Evolutionary conservation across 1,284 basidiomycete genomes (phyloP).

Genomic region (Trametes sp.): DNA sequence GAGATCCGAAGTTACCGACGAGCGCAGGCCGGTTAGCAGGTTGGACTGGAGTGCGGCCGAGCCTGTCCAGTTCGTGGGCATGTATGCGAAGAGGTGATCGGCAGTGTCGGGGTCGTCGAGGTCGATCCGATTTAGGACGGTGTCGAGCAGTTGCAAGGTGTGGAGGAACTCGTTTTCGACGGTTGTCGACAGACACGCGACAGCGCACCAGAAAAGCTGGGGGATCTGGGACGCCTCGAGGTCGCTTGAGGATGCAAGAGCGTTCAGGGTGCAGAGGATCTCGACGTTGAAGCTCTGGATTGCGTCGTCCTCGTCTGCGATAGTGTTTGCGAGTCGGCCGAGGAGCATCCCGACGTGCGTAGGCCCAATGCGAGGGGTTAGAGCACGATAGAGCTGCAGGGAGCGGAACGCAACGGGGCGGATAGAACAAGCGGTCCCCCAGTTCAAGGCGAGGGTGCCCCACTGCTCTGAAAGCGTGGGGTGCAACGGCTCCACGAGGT

Average conservation of each 20-base stretch:
- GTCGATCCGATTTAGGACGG: constrained; percentile 77
- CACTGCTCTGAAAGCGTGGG: constrained; percentile 77
- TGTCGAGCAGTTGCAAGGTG: constrained; percentile 72
- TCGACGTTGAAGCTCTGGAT: constrained; percentile 88
- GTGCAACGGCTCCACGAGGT: constrained; percentile 73
- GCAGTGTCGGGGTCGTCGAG: constrained; percentile 72
- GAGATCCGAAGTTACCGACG: constrained; percentile 71
- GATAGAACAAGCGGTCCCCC: constrained; percentile 90
- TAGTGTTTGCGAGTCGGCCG: constrained; percentile 85
- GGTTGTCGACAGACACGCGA: constrained; percentile 84
- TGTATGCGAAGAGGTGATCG: constrained; percentile 70
- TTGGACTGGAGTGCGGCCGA: constrained; percentile 73
- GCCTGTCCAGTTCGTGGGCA: constrained; percentile 80
- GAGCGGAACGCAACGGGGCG: constrained; percentile 89
- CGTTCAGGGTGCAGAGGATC: constrained; percentile 80
- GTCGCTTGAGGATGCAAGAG: constrained; percentile 67
- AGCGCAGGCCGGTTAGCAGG: constrained; percentile 85
- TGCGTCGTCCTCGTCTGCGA: constrained; percentile 78
- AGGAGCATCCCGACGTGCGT: constrained; percentile 83
- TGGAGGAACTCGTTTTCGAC: constrained; percentile 85
- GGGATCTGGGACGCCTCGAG: constrained; percentile 72
- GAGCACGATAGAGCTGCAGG: constrained; percentile 87
- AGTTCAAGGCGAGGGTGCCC: constrained; percentile 83
- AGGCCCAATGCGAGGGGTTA: constrained; percentile 79
- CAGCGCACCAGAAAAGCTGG: constrained; percentile 89